Evolutionary conservation across 805 yeast genomes (phyloP), one percentile per base, ranked within the genome.

Genomic region (Candida dajiaensis): DNA sequence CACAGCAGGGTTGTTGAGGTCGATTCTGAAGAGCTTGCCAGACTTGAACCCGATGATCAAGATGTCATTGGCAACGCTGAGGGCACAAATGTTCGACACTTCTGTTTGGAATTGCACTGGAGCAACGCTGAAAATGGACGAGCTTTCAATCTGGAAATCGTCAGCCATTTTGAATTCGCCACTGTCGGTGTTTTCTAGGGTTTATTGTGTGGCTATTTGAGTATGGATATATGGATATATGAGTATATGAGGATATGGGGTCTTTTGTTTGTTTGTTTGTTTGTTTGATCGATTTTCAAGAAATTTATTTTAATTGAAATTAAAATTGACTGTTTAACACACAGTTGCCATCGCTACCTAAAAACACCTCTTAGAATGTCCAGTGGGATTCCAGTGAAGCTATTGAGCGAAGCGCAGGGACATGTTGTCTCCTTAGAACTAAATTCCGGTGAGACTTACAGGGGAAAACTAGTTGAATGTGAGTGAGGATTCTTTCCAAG

Each of bases 391-490:
- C 98, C 98, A 2, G 81, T 89, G 18, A 84, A 89, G 65, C 81
- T 92, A 22, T 72, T 92, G 42, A 85, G 80, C 61, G 99, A 90
- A 66, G 86, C 96, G 9, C 85, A 80, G 72, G 97, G 97, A 41
- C 98, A 92, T 61, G 70, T 81, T 3, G 81, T 92, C 9, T 80
- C 95, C 1, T 63, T 92, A 16, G 99, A 92, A 63, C 76, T 92
- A 44, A 77, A 78, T 22, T 81, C 89, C 0, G 98, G 98, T 2
- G 90, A 85, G 52, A 78, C 85, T 0, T 92, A 92, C 61, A 73
- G 95, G 33, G 99, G 99, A 2, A 89, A 85, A 61, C 74, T 92
- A 40, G 63, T 84, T 4, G 96, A 85, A 59, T 83, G 84, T 64
- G 31, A n/a, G 51, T 47, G 25, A 11, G 16, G 9, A 11, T 45